phyloP scores from a whole-genome alignment of 257 asterid genomes.

The Haberlea rhodopensis region DNA sequence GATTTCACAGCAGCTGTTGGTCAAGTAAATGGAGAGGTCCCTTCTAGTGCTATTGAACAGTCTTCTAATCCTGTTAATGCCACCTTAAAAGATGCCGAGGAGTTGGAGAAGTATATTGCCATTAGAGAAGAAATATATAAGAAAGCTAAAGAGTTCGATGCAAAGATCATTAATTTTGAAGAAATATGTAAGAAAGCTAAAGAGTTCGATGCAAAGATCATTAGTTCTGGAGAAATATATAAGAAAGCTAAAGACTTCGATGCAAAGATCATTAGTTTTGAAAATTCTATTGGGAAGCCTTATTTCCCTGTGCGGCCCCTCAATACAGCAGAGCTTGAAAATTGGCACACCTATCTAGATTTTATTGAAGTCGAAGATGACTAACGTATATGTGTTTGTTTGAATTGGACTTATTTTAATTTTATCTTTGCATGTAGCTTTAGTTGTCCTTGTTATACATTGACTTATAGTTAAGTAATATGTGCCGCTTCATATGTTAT shows the following conservation, averaged over 20 bases:
- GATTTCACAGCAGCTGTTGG: slow-evolving; percentile 58
- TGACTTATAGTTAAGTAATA: slow-evolving; percentile 95
- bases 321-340: slow-evolving; percentile 87
- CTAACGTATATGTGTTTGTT: slow-evolving; percentile 64
- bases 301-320: slow-evolving; percentile 96
- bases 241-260: no score
- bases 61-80: slow-evolving; percentile 57
- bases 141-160: slow-evolving; percentile 95
- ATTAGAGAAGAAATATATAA: slow-evolving; percentile 82
- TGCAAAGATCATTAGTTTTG: slow-evolving; percentile 87
- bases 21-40: slow-evolving; percentile 62
- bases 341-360: slow-evolving; percentile 94
- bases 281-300: slow-evolving; percentile 92
- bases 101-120: slow-evolving; percentile 91
- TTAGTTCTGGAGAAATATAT: no score
- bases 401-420: slow-evolving; percentile 32
- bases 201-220: slow-evolving; percentile 79
- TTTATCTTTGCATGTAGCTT: slow-evolving; percentile 51
- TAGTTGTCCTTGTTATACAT: slow-evolving; percentile 80
- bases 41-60: slow-evolving; percentile 51
- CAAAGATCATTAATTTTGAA: no score
- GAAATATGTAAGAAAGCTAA: no score
- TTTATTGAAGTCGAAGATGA: slow-evolving; percentile 80
- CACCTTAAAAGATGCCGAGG: slow-evolving; percentile 92
- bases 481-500: slow-evolving; percentile 90